Percentiles rank a stretch among this genome's conserved stretches.
Evolutionary conservation across 2,329 filamentous ascomycete species (phyloP).

Genomic region (Colletotrichum tropicale): DNA sequence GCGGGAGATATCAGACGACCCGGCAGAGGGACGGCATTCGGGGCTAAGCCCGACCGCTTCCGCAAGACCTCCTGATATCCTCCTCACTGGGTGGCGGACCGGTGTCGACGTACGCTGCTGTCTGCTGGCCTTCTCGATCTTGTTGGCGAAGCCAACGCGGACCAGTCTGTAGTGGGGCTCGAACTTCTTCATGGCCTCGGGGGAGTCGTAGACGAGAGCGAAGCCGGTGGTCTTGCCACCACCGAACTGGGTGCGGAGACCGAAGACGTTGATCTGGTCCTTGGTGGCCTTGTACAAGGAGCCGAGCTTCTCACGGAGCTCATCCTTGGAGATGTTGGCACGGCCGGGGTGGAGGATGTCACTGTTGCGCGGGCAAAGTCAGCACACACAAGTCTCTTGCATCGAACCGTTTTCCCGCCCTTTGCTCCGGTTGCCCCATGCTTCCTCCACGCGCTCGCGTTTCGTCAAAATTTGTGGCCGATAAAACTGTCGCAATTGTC

Average conservation of each 20-base stretch:
- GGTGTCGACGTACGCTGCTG: constrained; percentile 87
- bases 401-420: background rate
- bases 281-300: constrained; percentile 98
- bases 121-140: constrained; percentile 97
- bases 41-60: background rate
- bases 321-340: constrained; percentile 98
- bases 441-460: background rate
- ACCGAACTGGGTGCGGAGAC: constrained; percentile 98
- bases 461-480: background rate
- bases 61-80: background rate
- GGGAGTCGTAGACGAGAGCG: constrained; percentile 97
- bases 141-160: constrained; percentile 87
- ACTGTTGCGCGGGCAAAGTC: constrained; percentile 54
- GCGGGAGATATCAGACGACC: constrained; percentile 17
- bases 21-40: background rate
- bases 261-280: constrained; percentile 97
- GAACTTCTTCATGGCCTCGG: constrained; percentile 99
- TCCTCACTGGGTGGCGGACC: background rate
- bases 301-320: constrained; percentile 93
- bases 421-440: background rate
- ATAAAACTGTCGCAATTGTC: background rate
- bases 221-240: constrained; percentile 99
- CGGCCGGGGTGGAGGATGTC: constrained; percentile 99
- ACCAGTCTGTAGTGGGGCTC: constrained; percentile 98
- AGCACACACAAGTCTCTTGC: background rate